Percentiles rank a stretch among this genome's conserved stretches.
Conservation (phyloP, 1,284 basidiomycete species). For the Crucibulum cyathiforme region DNA sequence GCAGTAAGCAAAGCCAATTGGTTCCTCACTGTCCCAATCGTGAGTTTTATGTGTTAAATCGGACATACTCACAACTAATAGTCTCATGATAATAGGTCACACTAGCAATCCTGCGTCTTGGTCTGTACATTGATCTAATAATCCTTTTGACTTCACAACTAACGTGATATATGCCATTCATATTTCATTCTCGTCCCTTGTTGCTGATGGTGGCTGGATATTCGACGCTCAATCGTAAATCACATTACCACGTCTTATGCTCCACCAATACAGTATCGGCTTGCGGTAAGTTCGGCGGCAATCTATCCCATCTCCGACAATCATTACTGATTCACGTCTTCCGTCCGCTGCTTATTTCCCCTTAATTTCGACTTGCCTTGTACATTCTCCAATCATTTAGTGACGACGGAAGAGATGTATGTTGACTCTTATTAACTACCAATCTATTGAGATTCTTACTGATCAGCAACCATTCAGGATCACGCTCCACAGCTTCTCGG, state of each 20-base stretch:
- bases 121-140: constrained; percentile 10
- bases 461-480: constrained; percentile 25
- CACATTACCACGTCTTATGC: constrained; percentile 9
- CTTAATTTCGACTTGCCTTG: too few relatives aligned
- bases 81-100: constrained; percentile 13
- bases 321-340: too few relatives aligned
- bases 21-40: constrained; percentile 44
- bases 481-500: constrained; percentile 33
- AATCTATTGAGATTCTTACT: too few relatives aligned
- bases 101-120: constrained; percentile 31
- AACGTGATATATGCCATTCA: too few relatives aligned
- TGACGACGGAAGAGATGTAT: too few relatives aligned
- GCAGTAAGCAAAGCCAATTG: constrained; percentile 48
- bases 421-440: too few relatives aligned
- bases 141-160: too few relatives aligned
- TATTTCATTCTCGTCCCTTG: constrained; percentile 3
- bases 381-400: too few relatives aligned
- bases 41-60: constrained; percentile 23
- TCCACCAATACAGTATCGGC: too few relatives aligned
- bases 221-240: constrained; percentile 22
- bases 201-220: constrained; percentile 12
- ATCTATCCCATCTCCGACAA: too few relatives aligned
- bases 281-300: too few relatives aligned
- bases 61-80: neutral
- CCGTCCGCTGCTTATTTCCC: too few relatives aligned